phyloP scores from a whole-genome alignment of 1,139 yeast genomes.

The Yamadazyma membranifaciens region DNA sequence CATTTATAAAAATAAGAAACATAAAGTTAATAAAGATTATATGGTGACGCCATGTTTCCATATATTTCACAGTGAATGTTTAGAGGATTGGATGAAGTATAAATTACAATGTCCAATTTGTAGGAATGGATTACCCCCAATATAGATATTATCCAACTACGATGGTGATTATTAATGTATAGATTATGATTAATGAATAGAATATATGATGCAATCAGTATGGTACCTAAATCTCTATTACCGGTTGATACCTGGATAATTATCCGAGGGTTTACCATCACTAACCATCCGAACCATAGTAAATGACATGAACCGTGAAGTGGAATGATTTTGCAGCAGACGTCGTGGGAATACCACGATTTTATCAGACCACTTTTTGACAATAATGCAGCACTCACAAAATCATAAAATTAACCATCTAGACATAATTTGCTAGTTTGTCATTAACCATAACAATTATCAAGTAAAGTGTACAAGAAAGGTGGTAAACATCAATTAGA shows the following conservation, averaged over 20 bases:
- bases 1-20: conserved; percentile 28
- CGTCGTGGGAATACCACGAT: not conserved
- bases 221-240: too few relatives aligned
- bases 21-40: conserved; percentile 37
- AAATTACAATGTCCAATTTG: conserved; percentile 94
- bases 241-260: not conserved
- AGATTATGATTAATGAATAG: not conserved
- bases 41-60: conserved; percentile 95
- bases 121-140: conserved; percentile 79
- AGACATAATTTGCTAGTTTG: not conserved
- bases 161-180: too few relatives aligned
- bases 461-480: not conserved
- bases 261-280: not conserved
- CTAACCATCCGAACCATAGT: too few relatives aligned
- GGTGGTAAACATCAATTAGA: not conserved
- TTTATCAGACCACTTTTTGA: conserved; percentile 5
- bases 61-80: conserved; percentile 81
- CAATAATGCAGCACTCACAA: too few relatives aligned
- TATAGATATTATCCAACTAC: conserved; percentile 3
- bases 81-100: conserved; percentile 92
- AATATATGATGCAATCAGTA: too few relatives aligned
- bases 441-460: not conserved
- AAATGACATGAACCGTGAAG: too few relatives aligned
- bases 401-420: too few relatives aligned
- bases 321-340: too few relatives aligned